Evolutionary conservation across 2,329 filamentous ascomycete species (phyloP), one percentile per base, ranked within the genome.

Genomic region (Septoria petroselini): DNA sequence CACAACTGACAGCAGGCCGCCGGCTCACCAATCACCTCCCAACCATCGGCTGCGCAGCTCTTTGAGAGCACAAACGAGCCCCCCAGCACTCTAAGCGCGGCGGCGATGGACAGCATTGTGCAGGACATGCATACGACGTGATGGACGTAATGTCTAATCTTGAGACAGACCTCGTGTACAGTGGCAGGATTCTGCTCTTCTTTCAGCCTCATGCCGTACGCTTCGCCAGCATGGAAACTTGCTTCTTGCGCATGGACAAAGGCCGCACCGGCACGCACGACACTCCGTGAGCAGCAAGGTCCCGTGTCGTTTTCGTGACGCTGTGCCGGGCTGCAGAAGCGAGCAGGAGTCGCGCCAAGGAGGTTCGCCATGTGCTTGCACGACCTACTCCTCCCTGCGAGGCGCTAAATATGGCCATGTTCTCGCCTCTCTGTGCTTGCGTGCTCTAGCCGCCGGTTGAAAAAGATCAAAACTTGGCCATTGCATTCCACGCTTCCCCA

Each of bases 71-170:
- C 23, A 14, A 39, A 25, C 37, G 19, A 52, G 23, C 23, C 25
- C 29, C 34, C 50, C 44, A 44, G 45, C 44, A 40, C 46, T 53
- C 30, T 41, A 45, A 43, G 14, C 49, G 50, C 48, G 19, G 43
- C 43, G 44, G 49, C 49, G 37, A 52, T 18, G 42, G 19, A 41
- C 31, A 18, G 21, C 38, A 15, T 29, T 17, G 40, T 39, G 19
- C 21, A 38, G 34, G 37, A 33, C 34, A 38, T 37, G 21, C 35
- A 37, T 37, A 18, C 39, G 21, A 33, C 31, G 35, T 15, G 23
- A 38, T 33, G 33, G 21, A 33, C 31, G 35, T 15, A 23, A 38
- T 33, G 33, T 43, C 44, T 35, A 52, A 44, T 48, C 39, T 34
- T 45, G 44, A 48, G 39, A 48, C 50, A 23, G 40, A 30, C 35